Evolutionary conservation across 345 rosid genomes (phyloP).

Genomic region (Euphorbia peplus): DNA sequence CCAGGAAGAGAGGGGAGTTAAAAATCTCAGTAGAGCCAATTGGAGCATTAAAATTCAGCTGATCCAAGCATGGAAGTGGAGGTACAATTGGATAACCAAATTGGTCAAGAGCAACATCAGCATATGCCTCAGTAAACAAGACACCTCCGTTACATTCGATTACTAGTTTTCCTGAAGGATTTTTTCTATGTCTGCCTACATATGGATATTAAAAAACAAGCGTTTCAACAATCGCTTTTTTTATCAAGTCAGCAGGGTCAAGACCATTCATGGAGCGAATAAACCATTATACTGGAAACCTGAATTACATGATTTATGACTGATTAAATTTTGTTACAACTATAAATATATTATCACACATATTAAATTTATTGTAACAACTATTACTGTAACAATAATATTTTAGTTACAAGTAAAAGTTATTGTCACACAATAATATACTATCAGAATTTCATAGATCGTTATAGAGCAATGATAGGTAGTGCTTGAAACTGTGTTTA

Average conservation of each 20-base stretch:
- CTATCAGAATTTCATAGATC: too few relatives aligned
- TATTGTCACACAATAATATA: too few relatives aligned
- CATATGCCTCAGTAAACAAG: conserved; percentile 22
- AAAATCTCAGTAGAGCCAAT: conserved; percentile 7
- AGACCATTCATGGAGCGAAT: conserved; percentile 21
- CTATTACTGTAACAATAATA: too few relatives aligned
- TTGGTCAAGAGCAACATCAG: conserved; percentile 1
- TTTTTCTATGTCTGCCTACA: conserved; percentile 18
- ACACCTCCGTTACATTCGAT: conserved; percentile 27
- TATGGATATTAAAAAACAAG: conserved; percentile 25
- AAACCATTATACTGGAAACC: too few relatives aligned
- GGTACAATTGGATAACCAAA: conserved; percentile 18
- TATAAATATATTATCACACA: too few relatives aligned
- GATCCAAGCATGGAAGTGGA: conserved; percentile 18
- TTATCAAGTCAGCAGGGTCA: conserved; percentile 19
- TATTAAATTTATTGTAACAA: too few relatives aligned
- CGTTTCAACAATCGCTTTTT: conserved; percentile 3
- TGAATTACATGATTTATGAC: too few relatives aligned
- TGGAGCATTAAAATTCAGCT: conserved; percentile 22
- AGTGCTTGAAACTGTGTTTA: too few relatives aligned
- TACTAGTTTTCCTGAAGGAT: conserved; percentile 9
- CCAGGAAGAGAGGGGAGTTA: conserved; percentile 7
- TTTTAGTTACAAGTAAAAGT: too few relatives aligned
- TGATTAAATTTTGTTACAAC: too few relatives aligned
- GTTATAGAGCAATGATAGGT: too few relatives aligned